Conservation (phyloP, 768 basidiomycete species). For the Suillus americanus region DNA sequence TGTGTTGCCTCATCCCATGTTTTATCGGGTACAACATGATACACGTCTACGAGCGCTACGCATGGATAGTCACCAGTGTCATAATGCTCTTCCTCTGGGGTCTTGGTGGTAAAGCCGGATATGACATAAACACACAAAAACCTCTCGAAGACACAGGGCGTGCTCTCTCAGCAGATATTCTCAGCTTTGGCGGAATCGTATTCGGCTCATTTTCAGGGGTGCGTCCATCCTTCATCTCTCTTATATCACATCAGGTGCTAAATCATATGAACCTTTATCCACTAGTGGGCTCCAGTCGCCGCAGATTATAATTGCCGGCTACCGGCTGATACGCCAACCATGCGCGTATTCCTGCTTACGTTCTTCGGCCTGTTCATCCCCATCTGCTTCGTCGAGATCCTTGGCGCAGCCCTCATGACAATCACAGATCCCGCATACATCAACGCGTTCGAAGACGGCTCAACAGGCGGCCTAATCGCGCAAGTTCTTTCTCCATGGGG, state of each 20-base stretch:
- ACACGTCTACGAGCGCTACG: slow-evolving; percentile 53
- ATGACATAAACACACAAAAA: slow-evolving; percentile 43
- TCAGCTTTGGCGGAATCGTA: slow-evolving; percentile 52
- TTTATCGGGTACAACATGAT: slow-evolving; percentile 48
- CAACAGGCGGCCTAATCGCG: slow-evolving; percentile 44
- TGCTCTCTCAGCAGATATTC: slow-evolving; percentile 36
- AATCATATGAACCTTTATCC: background rate
- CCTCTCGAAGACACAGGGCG: slow-evolving; percentile 43
- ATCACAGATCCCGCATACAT: slow-evolving; percentile 40
- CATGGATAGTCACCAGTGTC: slow-evolving; percentile 48
- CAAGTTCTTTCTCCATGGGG: slow-evolving; percentile 46
- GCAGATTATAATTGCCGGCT: slow-evolving; percentile 58
- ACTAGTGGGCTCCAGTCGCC: slow-evolving; percentile 48
- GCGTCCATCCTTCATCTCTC: slow-evolving; percentile 5
- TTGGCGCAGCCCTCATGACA: slow-evolving; percentile 43
- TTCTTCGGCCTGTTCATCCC: slow-evolving; percentile 54
- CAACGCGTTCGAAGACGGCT: slow-evolving; percentile 38
- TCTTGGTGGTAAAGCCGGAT: slow-evolving; percentile 47
- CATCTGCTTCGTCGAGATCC: slow-evolving; percentile 34
- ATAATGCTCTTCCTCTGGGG: slow-evolving; percentile 54
- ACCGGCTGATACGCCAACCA: slow-evolving; percentile 41
- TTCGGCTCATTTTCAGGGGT: slow-evolving; percentile 48
- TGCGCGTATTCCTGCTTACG: slow-evolving; percentile 47
- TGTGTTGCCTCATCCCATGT: slow-evolving; percentile 44
- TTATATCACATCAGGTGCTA: background rate